phyloP scores from a whole-genome alignment of 768 basidiomycete species.

The Podaxis pistillaris region DNA sequence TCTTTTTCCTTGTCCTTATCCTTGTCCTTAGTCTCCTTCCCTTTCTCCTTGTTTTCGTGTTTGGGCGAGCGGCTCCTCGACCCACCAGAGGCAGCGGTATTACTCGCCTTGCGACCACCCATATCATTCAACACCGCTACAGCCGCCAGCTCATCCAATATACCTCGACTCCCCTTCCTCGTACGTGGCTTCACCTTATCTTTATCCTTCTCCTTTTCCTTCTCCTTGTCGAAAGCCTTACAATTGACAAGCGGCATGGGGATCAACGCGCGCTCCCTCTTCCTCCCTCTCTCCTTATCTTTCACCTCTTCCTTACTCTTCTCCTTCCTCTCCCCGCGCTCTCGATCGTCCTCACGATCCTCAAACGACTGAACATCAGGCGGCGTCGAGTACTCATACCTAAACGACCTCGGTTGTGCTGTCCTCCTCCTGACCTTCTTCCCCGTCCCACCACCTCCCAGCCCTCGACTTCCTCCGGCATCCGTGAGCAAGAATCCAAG shows the following conservation, averaged over 20 bases:
- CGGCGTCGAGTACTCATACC: slow-evolving; percentile 8
- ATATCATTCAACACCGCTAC: slow-evolving; percentile 2
- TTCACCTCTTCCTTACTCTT: background rate
- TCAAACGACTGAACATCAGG: slow-evolving; percentile 3
- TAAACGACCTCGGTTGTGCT: slow-evolving; percentile 7
- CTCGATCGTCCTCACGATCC: background rate
- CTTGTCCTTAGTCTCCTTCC: background rate
- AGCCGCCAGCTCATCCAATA: slow-evolving; percentile 12
- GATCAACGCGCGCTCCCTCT: slow-evolving; percentile 3
- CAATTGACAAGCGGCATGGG: slow-evolving; percentile 3
- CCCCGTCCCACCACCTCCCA: background rate
- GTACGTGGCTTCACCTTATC: slow-evolving; percentile 4
- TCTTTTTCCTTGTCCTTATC: background rate
- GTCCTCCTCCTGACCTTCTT: background rate
- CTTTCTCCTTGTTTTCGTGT: background rate
- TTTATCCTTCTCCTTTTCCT: slow-evolving; percentile 1
- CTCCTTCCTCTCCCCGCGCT: background rate
- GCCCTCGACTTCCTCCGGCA: background rate
- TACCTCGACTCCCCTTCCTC: slow-evolving; percentile 13
- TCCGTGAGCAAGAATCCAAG: background rate
- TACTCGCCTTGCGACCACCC: background rate
- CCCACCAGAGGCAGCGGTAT: background rate
- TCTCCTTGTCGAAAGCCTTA: background rate
- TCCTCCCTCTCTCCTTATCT: slow-evolving; percentile 8
- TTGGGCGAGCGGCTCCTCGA: slow-evolving; percentile 5